Base-by-base conservation (phyloP, 164 flowering plant genomes). In the grape (Vitis vinifera) region DNA sequence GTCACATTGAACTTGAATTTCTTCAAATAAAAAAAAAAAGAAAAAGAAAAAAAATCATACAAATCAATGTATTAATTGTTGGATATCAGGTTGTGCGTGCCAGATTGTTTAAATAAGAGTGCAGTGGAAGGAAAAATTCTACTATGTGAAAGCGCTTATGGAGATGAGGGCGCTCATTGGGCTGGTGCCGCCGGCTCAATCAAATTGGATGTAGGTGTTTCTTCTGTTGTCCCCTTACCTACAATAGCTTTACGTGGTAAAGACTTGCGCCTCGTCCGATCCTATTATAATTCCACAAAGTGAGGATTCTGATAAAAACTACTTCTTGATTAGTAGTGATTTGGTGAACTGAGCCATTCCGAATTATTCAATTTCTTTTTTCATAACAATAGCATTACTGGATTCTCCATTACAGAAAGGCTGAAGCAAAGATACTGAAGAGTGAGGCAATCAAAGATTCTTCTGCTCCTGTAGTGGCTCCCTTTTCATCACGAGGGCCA, bases 401-500 rank as follows among this genome's bases (percentile, higher is more conserved):
- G 16, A 66, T 52, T 13, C 16, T 15, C 8, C 8, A 16, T 29
- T 70, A 16, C 69, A 75, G 72, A 47, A 49, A 44, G 1, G 65
- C 81, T 15, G 2, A 4, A 53, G 82, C 69, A 50, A 59, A 23
- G 9, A 72, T 79, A 52, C n/a, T 68, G 53, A 59, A 23, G 55
- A 80, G 73, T n/a, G 74, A 63, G 37, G 51, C 55, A 1, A 17
- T 48, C 5, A 56, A 66, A 12, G 62, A 69, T 48, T 3, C 27
- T 64, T 50, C 56, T 61, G 68, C 81, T 59, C 84, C 88, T 15
- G 3, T 4, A 1, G 70, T 77, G 4, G 78, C 74, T 55, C 16
- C 69, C 2, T 84, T 82, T 60, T 84, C 88, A 19, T 82, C 84
- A 0, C 62, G 82, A 9, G 85, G 87, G 8, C 85, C 84, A 1